Conservation (phyloP, 768 basidiomycete genomes). For the Lactifluus subvellereus region DNA sequence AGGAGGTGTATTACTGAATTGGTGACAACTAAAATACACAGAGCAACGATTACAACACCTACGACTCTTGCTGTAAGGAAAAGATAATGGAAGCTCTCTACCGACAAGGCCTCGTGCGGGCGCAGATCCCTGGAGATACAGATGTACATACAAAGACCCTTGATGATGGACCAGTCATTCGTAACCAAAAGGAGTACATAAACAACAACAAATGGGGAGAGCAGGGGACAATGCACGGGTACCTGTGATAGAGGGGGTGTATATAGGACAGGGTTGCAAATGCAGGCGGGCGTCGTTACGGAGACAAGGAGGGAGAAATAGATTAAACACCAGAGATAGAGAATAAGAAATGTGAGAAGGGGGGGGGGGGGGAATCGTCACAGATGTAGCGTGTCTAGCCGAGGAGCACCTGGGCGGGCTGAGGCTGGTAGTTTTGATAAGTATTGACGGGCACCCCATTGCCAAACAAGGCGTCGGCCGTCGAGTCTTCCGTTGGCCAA, state of each 20-base stretch:
- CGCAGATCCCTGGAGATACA: too few species aligned
- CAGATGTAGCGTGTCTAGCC: neutral
- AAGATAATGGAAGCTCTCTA: neutral
- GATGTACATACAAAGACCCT: neutral
- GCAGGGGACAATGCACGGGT: too few species aligned
- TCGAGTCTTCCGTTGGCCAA: constrained; percentile 17
- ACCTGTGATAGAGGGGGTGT: neutral
- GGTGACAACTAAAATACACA: neutral
- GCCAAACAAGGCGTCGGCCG: neutral
- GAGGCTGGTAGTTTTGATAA: neutral
- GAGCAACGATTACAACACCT: neutral
- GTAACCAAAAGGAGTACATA: neutral
- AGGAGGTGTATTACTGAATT: neutral
- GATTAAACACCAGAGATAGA: neutral
- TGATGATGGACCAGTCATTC: neutral
- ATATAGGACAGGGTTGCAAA: neutral
- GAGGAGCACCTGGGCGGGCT: neutral
- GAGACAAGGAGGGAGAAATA: neutral
- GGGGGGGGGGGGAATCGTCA: neutral
- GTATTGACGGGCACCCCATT: neutral
- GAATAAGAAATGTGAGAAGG: neutral
- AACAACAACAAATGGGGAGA: neutral
- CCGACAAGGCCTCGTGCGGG: neutral
- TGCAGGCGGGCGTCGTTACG: neutral
- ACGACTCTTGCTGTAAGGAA: neutral